Percentiles rank a stretch among this genome's conserved stretches.
Conservation (phyloP, 177 flowering plant species). For the Vitis hybrid region DNA sequence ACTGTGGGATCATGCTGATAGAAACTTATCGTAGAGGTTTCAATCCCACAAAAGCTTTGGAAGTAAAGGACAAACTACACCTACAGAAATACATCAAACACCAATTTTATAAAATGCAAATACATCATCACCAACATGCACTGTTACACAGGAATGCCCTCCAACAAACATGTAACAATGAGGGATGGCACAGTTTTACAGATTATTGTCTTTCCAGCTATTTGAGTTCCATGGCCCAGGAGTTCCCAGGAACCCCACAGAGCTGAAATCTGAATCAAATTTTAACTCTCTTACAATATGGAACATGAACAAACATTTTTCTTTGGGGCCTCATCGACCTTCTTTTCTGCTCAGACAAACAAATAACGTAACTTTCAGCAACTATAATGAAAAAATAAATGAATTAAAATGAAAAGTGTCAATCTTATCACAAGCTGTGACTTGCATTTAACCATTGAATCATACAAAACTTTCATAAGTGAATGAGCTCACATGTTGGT, state of each 20-base stretch:
- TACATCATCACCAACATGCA: conserved; percentile 17
- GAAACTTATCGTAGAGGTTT: neutral
- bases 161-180: conserved; percentile 16
- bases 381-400: neutral
- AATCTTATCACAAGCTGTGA: neutral
- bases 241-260: conserved; percentile 2
- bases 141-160: conserved; percentile 21
- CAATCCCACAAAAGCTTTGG: neutral
- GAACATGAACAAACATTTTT: conserved; percentile 57
- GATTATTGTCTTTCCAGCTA: conserved; percentile 21
- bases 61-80: neutral
- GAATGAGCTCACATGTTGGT: no score
- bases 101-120: conserved; percentile 20
- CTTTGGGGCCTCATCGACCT: conserved; percentile 56
- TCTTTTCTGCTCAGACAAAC: conserved; percentile 47
- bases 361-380: neutral
- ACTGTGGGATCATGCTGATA: neutral
- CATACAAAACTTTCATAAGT: neutral
- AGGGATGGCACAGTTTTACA: conserved; percentile 20
- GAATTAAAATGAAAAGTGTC: neutral
- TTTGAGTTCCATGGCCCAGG: neutral
- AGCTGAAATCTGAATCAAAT: conserved; percentile 5
- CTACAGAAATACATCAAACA: conserved; percentile 14
- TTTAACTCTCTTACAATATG: conserved; percentile 40
- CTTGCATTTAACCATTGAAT: neutral